Percentiles rank a stretch among this genome's conserved stretches.
phyloP scores from a whole-genome alignment of 2,329 filamentous ascomycete genomes.

The Venturia asperata region DNA sequence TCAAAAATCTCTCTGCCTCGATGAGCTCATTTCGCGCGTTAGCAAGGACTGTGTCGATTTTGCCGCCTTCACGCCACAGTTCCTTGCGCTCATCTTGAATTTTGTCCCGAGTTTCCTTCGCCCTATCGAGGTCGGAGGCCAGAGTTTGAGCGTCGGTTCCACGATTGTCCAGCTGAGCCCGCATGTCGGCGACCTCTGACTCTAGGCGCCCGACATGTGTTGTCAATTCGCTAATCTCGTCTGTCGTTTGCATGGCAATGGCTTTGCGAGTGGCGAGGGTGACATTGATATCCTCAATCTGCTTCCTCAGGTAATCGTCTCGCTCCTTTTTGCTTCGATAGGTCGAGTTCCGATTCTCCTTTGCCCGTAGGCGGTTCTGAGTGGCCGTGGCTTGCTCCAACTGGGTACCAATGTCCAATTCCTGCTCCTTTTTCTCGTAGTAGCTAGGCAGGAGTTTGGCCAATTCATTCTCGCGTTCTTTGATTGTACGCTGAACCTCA shows the following conservation, averaged over 20 bases:
- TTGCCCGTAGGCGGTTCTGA: conserved; percentile 75
- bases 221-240: conserved; percentile 70
- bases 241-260: conserved; percentile 73
- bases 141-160: conserved; percentile 66
- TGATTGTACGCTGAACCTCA: conserved; percentile 66
- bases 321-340: conserved; percentile 86
- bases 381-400: conserved; percentile 70
- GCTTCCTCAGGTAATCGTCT: conserved; percentile 70
- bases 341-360: conserved; percentile 80
- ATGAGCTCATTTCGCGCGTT: conserved; percentile 72
- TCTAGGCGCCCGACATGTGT: conserved; percentile 65
- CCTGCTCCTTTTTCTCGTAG: conserved; percentile 63
- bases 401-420: conserved; percentile 61
- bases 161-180: conserved; percentile 69
- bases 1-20: conserved; percentile 67
- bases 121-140: conserved; percentile 64
- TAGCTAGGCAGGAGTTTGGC: conserved; percentile 69
- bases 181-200: conserved; percentile 61
- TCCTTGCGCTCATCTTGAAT: conserved; percentile 81
- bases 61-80: conserved; percentile 83
- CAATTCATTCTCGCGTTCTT: conserved; percentile 69
- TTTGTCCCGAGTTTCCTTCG: conserved; percentile 70
- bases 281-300: conserved; percentile 72
- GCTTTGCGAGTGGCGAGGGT: conserved; percentile 75
- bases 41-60: conserved; percentile 67